These are phyloP conservation scores for Saccharomyces pastorianus DNA, from an alignment of 1,139 yeast genomes.

Conservation along the genomic window DNA sequence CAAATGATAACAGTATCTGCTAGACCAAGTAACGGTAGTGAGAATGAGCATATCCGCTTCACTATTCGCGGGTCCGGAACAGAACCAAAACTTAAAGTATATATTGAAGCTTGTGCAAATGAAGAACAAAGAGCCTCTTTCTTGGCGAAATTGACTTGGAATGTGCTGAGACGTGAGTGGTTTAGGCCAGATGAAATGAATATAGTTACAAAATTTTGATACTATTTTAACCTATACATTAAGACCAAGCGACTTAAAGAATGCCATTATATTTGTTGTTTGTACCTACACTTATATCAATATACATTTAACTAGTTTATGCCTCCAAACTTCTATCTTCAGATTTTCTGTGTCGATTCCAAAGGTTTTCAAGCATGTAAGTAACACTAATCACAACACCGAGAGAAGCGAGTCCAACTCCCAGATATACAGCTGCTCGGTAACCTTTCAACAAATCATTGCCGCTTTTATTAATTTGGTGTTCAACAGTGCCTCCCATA, in stretches of 20 bases:
- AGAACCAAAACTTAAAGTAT: slow-evolving; percentile 88
- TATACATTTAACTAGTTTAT: background rate
- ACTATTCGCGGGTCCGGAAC: slow-evolving; percentile 95
- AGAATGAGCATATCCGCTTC: slow-evolving; percentile 46
- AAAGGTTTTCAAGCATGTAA: slow-evolving; percentile 12
- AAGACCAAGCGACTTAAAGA: background rate
- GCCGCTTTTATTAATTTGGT: slow-evolving; percentile 29
- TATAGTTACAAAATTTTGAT: slow-evolving; percentile 16
- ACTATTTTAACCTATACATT: background rate
- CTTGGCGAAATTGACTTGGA: slow-evolving; percentile 67
- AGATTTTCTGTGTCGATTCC: slow-evolving; percentile 4
- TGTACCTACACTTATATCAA: background rate
- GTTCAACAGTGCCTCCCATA: slow-evolving; percentile 44
- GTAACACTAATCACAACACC: slow-evolving; percentile 15
- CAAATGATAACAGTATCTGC: slow-evolving; percentile 74
- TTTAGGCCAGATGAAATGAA: slow-evolving; percentile 45
- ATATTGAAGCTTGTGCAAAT: slow-evolving; percentile 65
- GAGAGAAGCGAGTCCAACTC: slow-evolving; percentile 28
- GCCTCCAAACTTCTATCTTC: background rate
- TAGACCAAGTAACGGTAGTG: slow-evolving; percentile 15
- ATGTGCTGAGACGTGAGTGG: slow-evolving; percentile 47
- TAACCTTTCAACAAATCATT: slow-evolving; percentile 32
- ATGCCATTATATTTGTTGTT: background rate
- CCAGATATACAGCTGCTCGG: slow-evolving; percentile 37
- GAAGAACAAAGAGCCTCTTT: slow-evolving; percentile 40